Evolutionary conservation across 1,139 yeast genomes (phyloP).

Genomic region (Candida albicans): DNA sequence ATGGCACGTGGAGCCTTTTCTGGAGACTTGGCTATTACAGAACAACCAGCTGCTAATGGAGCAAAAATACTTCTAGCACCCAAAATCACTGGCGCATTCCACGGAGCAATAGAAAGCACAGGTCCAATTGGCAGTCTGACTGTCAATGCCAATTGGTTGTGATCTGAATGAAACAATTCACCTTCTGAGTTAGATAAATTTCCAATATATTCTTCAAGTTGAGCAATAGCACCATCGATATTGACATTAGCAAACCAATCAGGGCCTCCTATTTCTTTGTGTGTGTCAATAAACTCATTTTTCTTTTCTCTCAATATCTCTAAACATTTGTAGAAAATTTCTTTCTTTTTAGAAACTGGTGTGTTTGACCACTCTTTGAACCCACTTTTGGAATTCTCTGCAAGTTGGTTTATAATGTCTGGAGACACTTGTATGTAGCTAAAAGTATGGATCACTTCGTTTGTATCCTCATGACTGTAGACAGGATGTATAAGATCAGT

Average conservation of each 20-base stretch:
- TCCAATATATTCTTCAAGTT: constrained; percentile 24
- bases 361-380: constrained; percentile 27
- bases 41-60: constrained; percentile 53
- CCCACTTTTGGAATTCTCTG: constrained; percentile 23
- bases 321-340: constrained; percentile 22
- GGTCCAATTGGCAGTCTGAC: constrained; percentile 44
- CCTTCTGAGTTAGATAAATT: constrained; percentile 26
- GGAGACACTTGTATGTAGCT: constrained; percentile 13
- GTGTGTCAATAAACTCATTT: constrained; percentile 23
- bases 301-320: constrained; percentile 16
- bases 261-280: constrained; percentile 38
- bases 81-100: constrained; percentile 51
- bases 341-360: constrained; percentile 17
- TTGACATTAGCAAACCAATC: constrained; percentile 38
- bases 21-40: constrained; percentile 42
- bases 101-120: constrained; percentile 45
- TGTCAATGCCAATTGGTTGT: constrained; percentile 29
- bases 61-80: constrained; percentile 38
- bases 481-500: constrained; percentile 16
- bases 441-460: constrained; percentile 15
- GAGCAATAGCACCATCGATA: constrained; percentile 26
- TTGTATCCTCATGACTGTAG: constrained; percentile 12
- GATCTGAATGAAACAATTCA: constrained; percentile 18
- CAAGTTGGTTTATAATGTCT: constrained; percentile 6
- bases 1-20: constrained; percentile 36